Evolutionary conservation across 441 rosid genomes (phyloP).

Genomic region (Gossypium schwendimanii): DNA sequence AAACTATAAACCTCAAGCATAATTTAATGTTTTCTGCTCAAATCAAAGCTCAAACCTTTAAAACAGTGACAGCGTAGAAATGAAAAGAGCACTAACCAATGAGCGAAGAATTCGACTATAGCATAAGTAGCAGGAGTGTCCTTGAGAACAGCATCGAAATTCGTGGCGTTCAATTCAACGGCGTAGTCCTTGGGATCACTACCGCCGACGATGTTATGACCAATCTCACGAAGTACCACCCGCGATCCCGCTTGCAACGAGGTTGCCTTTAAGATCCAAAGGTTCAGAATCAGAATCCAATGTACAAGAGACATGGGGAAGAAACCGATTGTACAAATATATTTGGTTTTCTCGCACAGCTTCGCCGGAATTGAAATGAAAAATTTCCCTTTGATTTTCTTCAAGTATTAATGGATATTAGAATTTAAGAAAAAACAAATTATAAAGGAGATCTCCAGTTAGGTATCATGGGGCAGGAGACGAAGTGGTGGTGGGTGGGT

Average conservation of each 20-base stretch:
- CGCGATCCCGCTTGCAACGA: conserved; percentile 48
- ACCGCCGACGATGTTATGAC: conserved; percentile 3
- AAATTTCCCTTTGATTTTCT: neutral
- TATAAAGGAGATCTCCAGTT: neutral
- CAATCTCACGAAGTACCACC: conserved; percentile 44
- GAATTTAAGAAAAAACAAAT: neutral
- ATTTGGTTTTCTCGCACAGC: neutral
- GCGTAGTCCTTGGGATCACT: conserved; percentile 37
- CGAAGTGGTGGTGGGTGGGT: neutral
- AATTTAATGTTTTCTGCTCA: neutral
- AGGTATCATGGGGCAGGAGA: neutral
- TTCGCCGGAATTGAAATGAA: conserved; percentile 5
- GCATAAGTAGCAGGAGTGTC: conserved; percentile 68
- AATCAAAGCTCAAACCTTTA: neutral
- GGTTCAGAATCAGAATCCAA: conserved; percentile 23
- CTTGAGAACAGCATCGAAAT: conserved; percentile 54
- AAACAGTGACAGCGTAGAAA: neutral
- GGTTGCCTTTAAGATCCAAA: conserved; percentile 26
- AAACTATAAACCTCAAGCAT: neutral
- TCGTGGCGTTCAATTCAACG: conserved; percentile 59
- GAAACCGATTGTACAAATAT: neutral
- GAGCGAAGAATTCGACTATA: conserved; percentile 84
- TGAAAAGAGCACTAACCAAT: conserved; percentile 47
- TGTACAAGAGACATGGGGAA: conserved; percentile 33
- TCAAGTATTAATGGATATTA: neutral